Base-by-base conservation (phyloP, 768 basidiomycete species). In the Mycena galopus region DNA sequence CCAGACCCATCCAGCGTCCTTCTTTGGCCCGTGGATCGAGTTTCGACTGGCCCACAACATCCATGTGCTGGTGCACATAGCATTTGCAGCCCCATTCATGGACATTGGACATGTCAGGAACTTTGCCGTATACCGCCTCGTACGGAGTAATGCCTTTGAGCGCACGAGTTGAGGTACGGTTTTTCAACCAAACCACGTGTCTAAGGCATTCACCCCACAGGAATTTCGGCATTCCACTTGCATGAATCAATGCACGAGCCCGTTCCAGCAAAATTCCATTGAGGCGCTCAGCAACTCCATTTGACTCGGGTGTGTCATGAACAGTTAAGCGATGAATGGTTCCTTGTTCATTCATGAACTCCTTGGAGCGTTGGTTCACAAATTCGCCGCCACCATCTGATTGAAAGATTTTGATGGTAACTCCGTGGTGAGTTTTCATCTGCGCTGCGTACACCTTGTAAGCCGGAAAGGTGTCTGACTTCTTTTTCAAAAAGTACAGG, bases 381-480 rank as follows among this genome's bases (percentile, higher is more conserved):
- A 9, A 17, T 60, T 23, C 73, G 51, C 61, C 80, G 80, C n/a
- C 76, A 59, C 7, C 68, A 59, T 74, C 69, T 0, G 60, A 65
- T 1, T 47, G 62, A 17, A 71, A 27, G 44, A 9, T 10, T 29
- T 59, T 59, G 33, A 64, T 37, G 78, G 76, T 2, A 72, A 69
- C 2, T 73, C 67, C 5, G 76, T 74, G 32, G 78, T 81, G 61
- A 77, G 79, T 51, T 74, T 35, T 9, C 69, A 76, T 4, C 77
- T 72, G 67, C 72, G 62, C 16, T 73, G 76, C 30, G 64, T 71
- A 76, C 0, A 57, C 35, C 44, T 60, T 71, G 1, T 76, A 56
- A 3, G 51, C 29, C 3, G n/a, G 60, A 35, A 60, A 59, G 21
- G 35, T 21, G 16, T 69, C 69, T n/a, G 29, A 25, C 27, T 69